A percentile compares a stretch with the other conserved stretches of the same genome.
phyloP scores from a whole-genome alignment of 345 rosid species.

The Populus tremula region DNA sequence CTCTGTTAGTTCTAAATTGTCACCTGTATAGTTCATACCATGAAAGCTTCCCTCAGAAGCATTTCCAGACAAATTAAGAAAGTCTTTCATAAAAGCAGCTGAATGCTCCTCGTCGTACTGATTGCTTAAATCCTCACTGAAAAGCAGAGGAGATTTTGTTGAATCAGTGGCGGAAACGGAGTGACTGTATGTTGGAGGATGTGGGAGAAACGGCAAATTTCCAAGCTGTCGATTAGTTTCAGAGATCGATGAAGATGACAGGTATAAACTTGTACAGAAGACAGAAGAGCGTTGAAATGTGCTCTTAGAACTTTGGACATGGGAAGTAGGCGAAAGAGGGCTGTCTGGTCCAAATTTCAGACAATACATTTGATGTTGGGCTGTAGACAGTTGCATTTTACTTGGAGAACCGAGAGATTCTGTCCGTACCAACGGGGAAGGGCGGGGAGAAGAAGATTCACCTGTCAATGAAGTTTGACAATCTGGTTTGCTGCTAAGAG shows the following conservation, averaged over 20 bases:
- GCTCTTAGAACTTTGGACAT: slow-evolving; percentile 30
- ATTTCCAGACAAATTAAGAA: slow-evolving; percentile 49
- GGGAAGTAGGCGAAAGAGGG: slow-evolving; percentile 42
- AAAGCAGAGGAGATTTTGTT: slow-evolving; percentile 49
- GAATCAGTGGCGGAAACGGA: slow-evolving; percentile 54
- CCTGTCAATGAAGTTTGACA: slow-evolving; percentile 25
- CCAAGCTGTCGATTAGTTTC: slow-evolving; percentile 56
- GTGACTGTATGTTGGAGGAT: slow-evolving; percentile 49
- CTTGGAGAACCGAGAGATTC: slow-evolving; percentile 32
- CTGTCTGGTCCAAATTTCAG: slow-evolving; percentile 36
- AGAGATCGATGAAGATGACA: slow-evolving; percentile 71
- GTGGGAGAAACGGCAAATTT: slow-evolving; percentile 82
- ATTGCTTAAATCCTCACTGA: slow-evolving; percentile 49
- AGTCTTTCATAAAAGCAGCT: slow-evolving; percentile 50
- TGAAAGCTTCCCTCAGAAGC: slow-evolving; percentile 52
- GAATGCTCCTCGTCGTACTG: slow-evolving; percentile 44
- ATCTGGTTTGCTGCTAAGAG: slow-evolving; percentile 28
- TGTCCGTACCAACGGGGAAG: slow-evolving; percentile 37
- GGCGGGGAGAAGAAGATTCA: slow-evolving; percentile 31
- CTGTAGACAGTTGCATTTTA: slow-evolving; percentile 16
- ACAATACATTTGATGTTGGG: slow-evolving; percentile 18
- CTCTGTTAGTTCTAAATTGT: slow-evolving; percentile 45
- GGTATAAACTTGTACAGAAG: slow-evolving; percentile 74
- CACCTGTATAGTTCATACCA: slow-evolving; percentile 42
- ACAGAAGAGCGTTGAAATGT: slow-evolving; percentile 67